Conservation (phyloP, 2,329 filamentous ascomycete species). For the Exserohilum rostratum region DNA sequence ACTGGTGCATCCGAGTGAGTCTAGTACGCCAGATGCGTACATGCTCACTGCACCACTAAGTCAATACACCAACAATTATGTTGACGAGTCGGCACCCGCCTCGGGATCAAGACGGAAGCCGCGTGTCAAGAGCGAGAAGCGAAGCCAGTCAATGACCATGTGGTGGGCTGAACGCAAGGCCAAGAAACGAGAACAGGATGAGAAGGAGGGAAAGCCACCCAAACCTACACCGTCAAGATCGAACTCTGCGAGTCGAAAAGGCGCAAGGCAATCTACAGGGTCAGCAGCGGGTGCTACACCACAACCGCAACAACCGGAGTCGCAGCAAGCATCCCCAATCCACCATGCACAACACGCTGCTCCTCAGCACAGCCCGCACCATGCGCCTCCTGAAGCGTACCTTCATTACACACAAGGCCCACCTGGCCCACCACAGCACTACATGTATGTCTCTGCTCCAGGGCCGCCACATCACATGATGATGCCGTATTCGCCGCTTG, state of each 20-base stretch:
- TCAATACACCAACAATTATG: conserved; percentile 39
- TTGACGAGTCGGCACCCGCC: conserved; percentile 34
- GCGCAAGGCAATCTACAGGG: conserved; percentile 26
- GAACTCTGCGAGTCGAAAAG: conserved; percentile 33
- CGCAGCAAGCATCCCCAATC: conserved; percentile 24
- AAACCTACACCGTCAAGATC: conserved; percentile 31
- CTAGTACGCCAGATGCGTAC: conserved; percentile 41
- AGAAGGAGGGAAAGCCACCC: conserved; percentile 31
- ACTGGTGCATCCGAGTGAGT: conserved; percentile 27
- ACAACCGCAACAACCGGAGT: conserved; percentile 20
- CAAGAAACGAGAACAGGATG: conserved; percentile 42
- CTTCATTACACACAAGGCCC: conserved; percentile 23
- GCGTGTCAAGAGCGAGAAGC: conserved; percentile 52
- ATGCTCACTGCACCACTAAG: conserved; percentile 45
- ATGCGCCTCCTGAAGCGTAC: conserved; percentile 29
- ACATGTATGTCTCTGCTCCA: conserved; percentile 25
- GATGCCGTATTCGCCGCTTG: conserved; percentile 36
- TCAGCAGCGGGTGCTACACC: conserved; percentile 26
- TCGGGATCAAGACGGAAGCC: conserved; percentile 43
- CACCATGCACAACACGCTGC: conserved; percentile 15
- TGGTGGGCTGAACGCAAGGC: conserved; percentile 55
- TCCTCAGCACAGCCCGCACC: conserved; percentile 22
- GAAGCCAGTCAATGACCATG: conserved; percentile 53
- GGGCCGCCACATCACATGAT: conserved; percentile 32
- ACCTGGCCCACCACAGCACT: conserved; percentile 27